Evolutionary conservation across 306 rosid genomes (phyloP).

Genomic region (Corylus avellana): DNA sequence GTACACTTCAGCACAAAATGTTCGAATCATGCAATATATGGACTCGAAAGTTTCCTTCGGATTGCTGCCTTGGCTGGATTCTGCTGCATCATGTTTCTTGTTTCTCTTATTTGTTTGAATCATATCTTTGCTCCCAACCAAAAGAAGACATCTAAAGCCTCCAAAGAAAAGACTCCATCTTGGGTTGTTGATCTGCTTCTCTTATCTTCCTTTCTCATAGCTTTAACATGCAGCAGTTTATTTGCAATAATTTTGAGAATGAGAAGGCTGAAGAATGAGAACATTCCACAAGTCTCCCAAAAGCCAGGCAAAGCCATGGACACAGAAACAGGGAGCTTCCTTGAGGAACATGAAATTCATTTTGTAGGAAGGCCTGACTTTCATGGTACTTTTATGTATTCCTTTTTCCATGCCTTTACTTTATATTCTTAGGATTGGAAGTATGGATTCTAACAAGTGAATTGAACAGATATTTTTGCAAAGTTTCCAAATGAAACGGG

Average conservation of each 20-base stretch:
- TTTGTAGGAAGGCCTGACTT: constrained; percentile 80
- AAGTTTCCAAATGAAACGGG: constrained; percentile 45
- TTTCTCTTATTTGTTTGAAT: constrained; percentile 52
- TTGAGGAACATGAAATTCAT: constrained; percentile 76
- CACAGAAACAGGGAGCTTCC: constrained; percentile 43
- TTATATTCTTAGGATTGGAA: not conserved
- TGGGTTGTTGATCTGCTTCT: constrained; percentile 63
- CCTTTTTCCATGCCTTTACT: not conserved
- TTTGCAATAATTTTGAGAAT: constrained; percentile 55
- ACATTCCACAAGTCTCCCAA: constrained; percentile 16
- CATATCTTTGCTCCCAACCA: constrained; percentile 48
- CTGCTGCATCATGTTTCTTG: constrained; percentile 51
- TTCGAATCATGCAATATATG: constrained; percentile 51
- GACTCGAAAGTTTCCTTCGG: constrained; percentile 59
- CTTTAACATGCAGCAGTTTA: constrained; percentile 45
- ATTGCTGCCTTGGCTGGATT: constrained; percentile 67
- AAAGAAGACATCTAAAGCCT: constrained; percentile 35
- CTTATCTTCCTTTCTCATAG: constrained; percentile 53
- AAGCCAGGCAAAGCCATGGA: constrained; percentile 40
- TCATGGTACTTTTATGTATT: constrained; percentile 43
- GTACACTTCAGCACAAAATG: constrained; percentile 43
- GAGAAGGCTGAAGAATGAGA: constrained; percentile 62
- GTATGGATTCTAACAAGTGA: constrained; percentile 13
- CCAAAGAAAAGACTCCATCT: constrained; percentile 60
- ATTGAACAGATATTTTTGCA: constrained; percentile 57